A percentile compares a stretch with the other conserved stretches of the same genome.
These are phyloP conservation scores for Massariosphaeria phaeospora DNA, from an alignment of 495 filamentous ascomycete genomes.

Conservation along the genomic window DNA sequence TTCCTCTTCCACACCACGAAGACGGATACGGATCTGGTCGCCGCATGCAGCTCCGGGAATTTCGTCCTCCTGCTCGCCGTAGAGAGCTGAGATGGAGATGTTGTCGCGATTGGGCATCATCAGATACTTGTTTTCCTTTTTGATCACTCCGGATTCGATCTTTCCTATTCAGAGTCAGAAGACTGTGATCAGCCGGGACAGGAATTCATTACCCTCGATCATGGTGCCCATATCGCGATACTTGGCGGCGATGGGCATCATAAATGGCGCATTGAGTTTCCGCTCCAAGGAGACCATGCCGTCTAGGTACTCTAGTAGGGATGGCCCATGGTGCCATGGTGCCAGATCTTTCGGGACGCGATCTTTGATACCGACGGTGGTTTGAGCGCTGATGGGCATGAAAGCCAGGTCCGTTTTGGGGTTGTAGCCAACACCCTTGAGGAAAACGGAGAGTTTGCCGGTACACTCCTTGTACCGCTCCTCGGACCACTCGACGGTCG, in stretches of 20 bases:
- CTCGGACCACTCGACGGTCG: slow-evolving; percentile 87
- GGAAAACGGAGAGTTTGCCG: slow-evolving; percentile 77
- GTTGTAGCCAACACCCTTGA: slow-evolving; percentile 89
- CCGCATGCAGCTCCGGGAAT: slow-evolving; percentile 72
- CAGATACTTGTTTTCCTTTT: slow-evolving; percentile 73
- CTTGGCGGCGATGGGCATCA: slow-evolving; percentile 96
- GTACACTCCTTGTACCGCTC: slow-evolving; percentile 89
- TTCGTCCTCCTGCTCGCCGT: slow-evolving; percentile 96
- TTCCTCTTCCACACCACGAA: slow-evolving; percentile 94
- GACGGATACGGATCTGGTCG: slow-evolving; percentile 88
- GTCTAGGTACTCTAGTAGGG: slow-evolving; percentile 88
- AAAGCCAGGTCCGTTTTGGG: slow-evolving; percentile 83
- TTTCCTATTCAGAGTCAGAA: too few species aligned
- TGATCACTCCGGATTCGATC: slow-evolving; percentile 87
- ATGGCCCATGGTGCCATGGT: slow-evolving; percentile 87
- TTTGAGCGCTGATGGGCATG: slow-evolving; percentile 95
- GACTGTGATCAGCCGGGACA: too few species aligned
- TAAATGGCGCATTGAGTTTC: slow-evolving; percentile 96
- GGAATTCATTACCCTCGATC: too few species aligned
- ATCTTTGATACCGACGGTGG: slow-evolving; percentile 78
- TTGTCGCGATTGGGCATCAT: slow-evolving; percentile 94
- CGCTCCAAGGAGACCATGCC: slow-evolving; percentile 86
- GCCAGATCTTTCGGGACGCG: slow-evolving; percentile 70
- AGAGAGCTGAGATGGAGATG: slow-evolving; percentile 73
- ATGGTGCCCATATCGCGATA: slow-evolving; percentile 91